Conservation (phyloP, 768 basidiomycete species). For the Lanmaoa pseudosensibilis region DNA sequence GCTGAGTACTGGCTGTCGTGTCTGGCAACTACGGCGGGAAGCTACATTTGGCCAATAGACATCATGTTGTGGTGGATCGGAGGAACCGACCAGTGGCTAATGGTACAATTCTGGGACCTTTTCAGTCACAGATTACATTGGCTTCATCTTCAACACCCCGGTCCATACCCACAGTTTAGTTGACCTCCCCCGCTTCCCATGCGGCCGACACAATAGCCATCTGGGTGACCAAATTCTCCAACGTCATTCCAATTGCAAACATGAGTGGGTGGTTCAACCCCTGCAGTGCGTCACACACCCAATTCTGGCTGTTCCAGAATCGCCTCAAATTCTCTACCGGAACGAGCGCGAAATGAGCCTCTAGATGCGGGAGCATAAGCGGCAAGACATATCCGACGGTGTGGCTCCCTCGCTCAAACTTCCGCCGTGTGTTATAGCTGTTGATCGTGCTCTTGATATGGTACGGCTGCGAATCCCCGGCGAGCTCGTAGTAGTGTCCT, state of each 20-base stretch:
- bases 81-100: not conserved
- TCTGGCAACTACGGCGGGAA: too few species aligned
- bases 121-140: not conserved
- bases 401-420: conserved; percentile 9
- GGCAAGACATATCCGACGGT: conserved; percentile 11
- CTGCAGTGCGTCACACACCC: conserved; percentile 7
- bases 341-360: conserved; percentile 2
- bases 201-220: conserved; percentile 9
- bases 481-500: conserved; percentile 11
- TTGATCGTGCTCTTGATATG: not conserved
- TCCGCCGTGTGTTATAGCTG: not conserved
- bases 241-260: not conserved
- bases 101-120: not conserved
- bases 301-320: conserved; percentile 1
- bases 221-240: not conserved
- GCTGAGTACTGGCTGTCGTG: too few species aligned
- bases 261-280: conserved; percentile 5
- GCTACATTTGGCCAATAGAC: not conserved
- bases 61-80: not conserved
- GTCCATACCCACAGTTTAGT: not conserved
- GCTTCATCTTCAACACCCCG: not conserved
- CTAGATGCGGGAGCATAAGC: not conserved
- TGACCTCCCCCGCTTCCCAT: not conserved
- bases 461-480: not conserved
- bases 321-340: not conserved